Evolutionary conservation across 805 yeast species (phyloP), one percentile per base, ranked within the genome.

Genomic region (Clavispora asparagi): DNA sequence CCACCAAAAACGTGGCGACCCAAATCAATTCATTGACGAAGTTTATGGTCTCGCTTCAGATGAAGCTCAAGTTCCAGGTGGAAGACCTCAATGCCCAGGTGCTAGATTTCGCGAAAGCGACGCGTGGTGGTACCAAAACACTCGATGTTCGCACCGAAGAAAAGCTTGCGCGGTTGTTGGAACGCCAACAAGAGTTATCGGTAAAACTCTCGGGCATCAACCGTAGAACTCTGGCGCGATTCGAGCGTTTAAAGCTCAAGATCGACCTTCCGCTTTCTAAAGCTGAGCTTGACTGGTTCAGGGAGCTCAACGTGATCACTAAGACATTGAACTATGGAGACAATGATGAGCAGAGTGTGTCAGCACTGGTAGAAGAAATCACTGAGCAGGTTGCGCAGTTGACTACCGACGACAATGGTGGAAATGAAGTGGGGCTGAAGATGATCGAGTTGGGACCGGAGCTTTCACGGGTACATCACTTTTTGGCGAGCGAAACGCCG

Each of bases 271-370:
- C 74, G 7, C 52, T 71, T 26, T 66, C 74, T 1, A 46, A 53
- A 1, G 60, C 64, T 19, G 77, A 71, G 46, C 60, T 54, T 41
- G 44, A 42, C 5, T 71, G 75, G 76, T 63, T 67, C 41, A 58
- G 59, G 28, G 75, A 71, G 46, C 55, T 71, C 32, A 68, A 71
- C 45, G 14, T 55, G 2, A 53, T 67, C 17, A 59, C 50, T 35
- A 42, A 47, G 10, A 32, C 38, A 3, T 47, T 51, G 6, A 41
- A 49, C 25, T 10, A 16, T 12, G 26, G 25, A 10, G 52, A 51
- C 27, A 43, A 38, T n/a, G 41, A 41, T 4, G 30, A 42, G 4
- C 31, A 41, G 4, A 45, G 55, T 28, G 43, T 52, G 40, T 29
- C 28, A 10, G 40, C 44, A 9, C 43, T 42, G 17, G 45, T 54